These are phyloP conservation scores for Aspergillus taichungensis DNA, from an alignment of 495 filamentous ascomycete genomes.

Conservation along the genomic window DNA sequence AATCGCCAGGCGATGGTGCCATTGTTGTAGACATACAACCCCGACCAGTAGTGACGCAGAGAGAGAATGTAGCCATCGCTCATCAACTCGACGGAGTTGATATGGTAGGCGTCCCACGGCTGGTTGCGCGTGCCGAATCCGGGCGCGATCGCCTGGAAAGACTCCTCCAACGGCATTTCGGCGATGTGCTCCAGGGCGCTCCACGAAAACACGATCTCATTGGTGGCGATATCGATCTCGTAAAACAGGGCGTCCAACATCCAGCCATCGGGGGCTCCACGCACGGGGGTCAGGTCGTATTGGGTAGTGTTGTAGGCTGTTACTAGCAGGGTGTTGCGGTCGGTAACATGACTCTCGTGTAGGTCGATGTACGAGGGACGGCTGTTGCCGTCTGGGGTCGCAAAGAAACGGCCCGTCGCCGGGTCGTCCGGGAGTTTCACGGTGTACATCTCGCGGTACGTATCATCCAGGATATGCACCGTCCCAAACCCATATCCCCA, in stretches of 20 bases:
- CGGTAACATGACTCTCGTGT: conserved; percentile 41
- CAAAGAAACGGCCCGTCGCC: conserved; percentile 3
- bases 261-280: conserved; percentile 33
- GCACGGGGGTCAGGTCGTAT: conserved; percentile 37
- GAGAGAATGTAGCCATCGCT: conserved; percentile 32
- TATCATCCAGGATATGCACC: conserved; percentile 30
- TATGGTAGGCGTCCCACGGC: conserved; percentile 36
- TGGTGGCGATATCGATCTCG: conserved; percentile 34
- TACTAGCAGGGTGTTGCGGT: conserved; percentile 42
- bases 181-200: conserved; percentile 22
- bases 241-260: conserved; percentile 39
- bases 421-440: conserved; percentile 16
- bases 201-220: conserved; percentile 27
- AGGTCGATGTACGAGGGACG: conserved; percentile 31
- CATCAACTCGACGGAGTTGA: conserved; percentile 28
- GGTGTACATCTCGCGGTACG: conserved; percentile 31
- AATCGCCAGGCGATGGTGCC: conserved; percentile 34
- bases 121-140: conserved; percentile 17
- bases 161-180: conserved; percentile 14
- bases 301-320: conserved; percentile 46
- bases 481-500: conserved; percentile 26
- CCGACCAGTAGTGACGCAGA: conserved; percentile 27
- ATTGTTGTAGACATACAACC: conserved; percentile 24
- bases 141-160: conserved; percentile 12
- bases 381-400: conserved; percentile 18